Evolutionary conservation across 75 land plant genomes (phyloP), one percentile per base, ranked within the genome.

Genomic region (Gnetum montanum): DNA sequence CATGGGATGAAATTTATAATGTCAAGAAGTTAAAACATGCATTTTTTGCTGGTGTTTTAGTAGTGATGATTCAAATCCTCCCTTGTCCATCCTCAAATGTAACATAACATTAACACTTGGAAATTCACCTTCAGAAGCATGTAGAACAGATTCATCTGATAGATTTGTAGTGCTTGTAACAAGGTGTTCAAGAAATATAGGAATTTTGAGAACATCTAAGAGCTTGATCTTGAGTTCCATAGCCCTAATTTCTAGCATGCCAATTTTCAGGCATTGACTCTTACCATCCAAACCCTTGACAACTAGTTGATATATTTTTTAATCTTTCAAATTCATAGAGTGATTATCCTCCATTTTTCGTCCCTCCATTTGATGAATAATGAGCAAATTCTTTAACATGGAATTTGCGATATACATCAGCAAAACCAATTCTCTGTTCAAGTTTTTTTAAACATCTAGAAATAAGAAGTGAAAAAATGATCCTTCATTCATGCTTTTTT

Each of bases 41-140:
- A n/a, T n/a, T n/a, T n/a, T n/a, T n/a, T n/a, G n/a, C n/a, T n/a
- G n/a, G n/a, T n/a, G n/a, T n/a, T n/a, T n/a, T n/a, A n/a, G 70
- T 2, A 95, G 88, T 1, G 90, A 74, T 2, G 99, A 95, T 2
- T 97, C 99, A 33, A 95, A 95, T 43, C 99, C 99, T 12, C 99
- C 99, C 70, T 95, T 95, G 10, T 97, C 99, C 7, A 85, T 97
- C 25, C 62, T 63, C 31, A 93, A 71, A 1, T 80, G 81, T 22
- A 70, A 60, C n/a, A 70, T 28, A 27, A 93, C 46, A 24, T 56
- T 16, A 38, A 69, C 57, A 6, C 76, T 54, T 7, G 85, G 84
- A 56, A 70, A 79, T 3, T 66, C 46, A 1, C 66, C 56, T 16
- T 20, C 28, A 8, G 60, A 49, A n/a, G 65, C 46, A 13, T 35